A percentile compares a stretch with the other conserved stretches of the same genome.
Conservation (phyloP, 2,329 filamentous ascomycete species). For the Alternaria conjuncta region DNA sequence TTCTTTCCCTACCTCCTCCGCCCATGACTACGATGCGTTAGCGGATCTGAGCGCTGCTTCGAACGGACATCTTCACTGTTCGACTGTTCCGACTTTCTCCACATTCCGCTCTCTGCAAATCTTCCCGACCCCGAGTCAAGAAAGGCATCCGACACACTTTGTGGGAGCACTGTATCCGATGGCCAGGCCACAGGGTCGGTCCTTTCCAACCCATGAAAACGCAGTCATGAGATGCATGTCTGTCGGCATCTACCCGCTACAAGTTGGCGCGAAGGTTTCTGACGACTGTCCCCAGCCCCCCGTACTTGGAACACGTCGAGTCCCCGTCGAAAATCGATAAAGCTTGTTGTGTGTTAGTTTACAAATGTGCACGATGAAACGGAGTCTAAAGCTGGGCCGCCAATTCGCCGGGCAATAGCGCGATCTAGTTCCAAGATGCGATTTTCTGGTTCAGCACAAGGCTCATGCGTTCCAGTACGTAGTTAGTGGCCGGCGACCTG, state of each 20-base stretch:
- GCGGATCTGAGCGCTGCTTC: constrained; percentile 16
- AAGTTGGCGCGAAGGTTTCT: constrained; percentile 8
- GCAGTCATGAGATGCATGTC: constrained; percentile 9
- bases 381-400: constrained; percentile 15
- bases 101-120: constrained; percentile 3
- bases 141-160: not conserved
- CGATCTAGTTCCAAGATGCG: constrained; percentile 6
- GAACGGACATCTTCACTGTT: constrained; percentile 15
- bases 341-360: constrained; percentile 35
- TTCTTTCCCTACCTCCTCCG: constrained; percentile 13
- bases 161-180: not conserved
- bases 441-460: constrained; percentile 4
- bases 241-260: constrained; percentile 7
- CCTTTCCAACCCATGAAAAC: constrained; percentile 5
- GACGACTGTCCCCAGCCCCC: constrained; percentile 21
- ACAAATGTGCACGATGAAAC: constrained; percentile 27
- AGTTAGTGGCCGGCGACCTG: constrained; percentile 1
- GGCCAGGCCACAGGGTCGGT: constrained; percentile 2
- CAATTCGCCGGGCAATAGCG: constrained; percentile 12
- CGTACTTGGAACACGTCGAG: constrained; percentile 17
- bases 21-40: constrained; percentile 12
- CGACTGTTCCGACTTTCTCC: constrained; percentile 10
- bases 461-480: not conserved
- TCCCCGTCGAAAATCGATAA: constrained; percentile 34
- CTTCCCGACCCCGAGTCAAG: constrained; percentile 7